These are phyloP conservation scores for Aspergillus ustus DNA, from an alignment of 2,329 filamentous ascomycete genomes.

Conservation along the genomic window DNA sequence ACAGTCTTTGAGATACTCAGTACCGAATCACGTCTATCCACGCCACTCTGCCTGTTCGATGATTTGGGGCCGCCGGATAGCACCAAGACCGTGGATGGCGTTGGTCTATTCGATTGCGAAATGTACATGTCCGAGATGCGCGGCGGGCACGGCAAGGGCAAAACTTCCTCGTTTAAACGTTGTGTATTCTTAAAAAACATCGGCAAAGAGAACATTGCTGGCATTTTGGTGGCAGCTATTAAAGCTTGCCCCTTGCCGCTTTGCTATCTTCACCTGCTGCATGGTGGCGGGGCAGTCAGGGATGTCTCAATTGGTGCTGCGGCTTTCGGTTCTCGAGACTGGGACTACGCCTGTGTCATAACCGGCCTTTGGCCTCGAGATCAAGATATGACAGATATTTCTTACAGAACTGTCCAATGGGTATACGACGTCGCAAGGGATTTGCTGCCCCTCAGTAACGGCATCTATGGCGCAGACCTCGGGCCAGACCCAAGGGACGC, in stretches of 20 bases:
- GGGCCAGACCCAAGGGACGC: constrained; percentile 65
- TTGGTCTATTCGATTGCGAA: constrained; percentile 62
- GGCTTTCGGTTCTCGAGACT: constrained; percentile 67
- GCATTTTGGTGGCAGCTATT: constrained; percentile 52
- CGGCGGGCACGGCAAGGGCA: constrained; percentile 60
- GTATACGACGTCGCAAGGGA: constrained; percentile 58
- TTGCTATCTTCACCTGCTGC: constrained; percentile 68
- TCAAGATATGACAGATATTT: constrained; percentile 51
- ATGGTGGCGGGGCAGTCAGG: constrained; percentile 60
- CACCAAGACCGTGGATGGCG: constrained; percentile 48
- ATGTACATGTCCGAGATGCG: constrained; percentile 67
- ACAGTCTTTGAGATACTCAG: constrained; percentile 53
- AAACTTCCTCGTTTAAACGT: constrained; percentile 68
- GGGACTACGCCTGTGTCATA: constrained; percentile 67
- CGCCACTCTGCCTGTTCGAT: constrained; percentile 15
- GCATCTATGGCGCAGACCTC: constrained; percentile 65
- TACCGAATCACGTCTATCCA: constrained; percentile 20
- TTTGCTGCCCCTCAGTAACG: constrained; percentile 57
- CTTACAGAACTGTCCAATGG: constrained; percentile 54
- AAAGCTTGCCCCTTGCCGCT: constrained; percentile 55
- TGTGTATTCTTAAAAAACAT: constrained; percentile 64
- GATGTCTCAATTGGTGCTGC: constrained; percentile 52
- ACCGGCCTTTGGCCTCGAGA: constrained; percentile 65
- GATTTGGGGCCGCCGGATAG: constrained; percentile 42
- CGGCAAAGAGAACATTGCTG: constrained; percentile 36